Percentiles rank a stretch among this genome's conserved stretches.
phyloP scores from a whole-genome alignment of 768 basidiomycete species.

The Serendipita indica region DNA sequence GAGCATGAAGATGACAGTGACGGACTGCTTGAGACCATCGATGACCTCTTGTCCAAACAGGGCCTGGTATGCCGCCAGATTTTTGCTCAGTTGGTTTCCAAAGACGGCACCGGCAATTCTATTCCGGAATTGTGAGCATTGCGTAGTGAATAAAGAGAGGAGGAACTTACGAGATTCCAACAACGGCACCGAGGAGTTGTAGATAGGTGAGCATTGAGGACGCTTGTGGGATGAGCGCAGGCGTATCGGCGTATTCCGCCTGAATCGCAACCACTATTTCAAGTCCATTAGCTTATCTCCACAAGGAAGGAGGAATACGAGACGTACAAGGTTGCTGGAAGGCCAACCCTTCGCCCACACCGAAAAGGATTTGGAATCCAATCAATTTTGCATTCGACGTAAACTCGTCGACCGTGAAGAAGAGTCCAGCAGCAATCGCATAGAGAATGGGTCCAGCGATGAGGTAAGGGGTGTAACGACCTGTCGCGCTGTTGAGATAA shows the following conservation, averaged over 20 bases:
- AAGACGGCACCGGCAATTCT: slow-evolving; percentile 14
- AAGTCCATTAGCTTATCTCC: not conserved
- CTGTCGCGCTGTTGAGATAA: slow-evolving; percentile 19
- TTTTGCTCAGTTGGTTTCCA: slow-evolving; percentile 21
- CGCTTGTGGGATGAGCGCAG: slow-evolving; percentile 23
- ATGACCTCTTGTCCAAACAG: slow-evolving; percentile 14
- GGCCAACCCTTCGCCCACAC: slow-evolving; percentile 22
- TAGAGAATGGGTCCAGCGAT: slow-evolving; percentile 22
- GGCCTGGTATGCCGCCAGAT: slow-evolving; percentile 16
- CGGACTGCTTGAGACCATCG: slow-evolving; percentile 17
- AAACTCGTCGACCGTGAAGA: slow-evolving; percentile 22
- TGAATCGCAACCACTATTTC: slow-evolving; percentile 28
- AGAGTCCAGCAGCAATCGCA: slow-evolving; percentile 24
- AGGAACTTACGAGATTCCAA: slow-evolving; percentile 15
- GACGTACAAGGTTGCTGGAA: slow-evolving; percentile 12
- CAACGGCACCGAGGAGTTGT: slow-evolving; percentile 19
- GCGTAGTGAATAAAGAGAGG: slow-evolving; percentile 13
- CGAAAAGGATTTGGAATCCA: slow-evolving; percentile 26
- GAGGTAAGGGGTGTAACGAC: slow-evolving; percentile 25
- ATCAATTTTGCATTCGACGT: slow-evolving; percentile 19
- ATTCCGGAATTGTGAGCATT: not conserved
- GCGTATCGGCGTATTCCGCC: slow-evolving; percentile 22
- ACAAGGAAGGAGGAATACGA: not conserved
- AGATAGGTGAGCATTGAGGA: slow-evolving; percentile 24
- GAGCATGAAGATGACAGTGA: slow-evolving; percentile 21